Base-by-base conservation (phyloP, 306 rosid genomes). In the Arachis stenosperma region DNA sequence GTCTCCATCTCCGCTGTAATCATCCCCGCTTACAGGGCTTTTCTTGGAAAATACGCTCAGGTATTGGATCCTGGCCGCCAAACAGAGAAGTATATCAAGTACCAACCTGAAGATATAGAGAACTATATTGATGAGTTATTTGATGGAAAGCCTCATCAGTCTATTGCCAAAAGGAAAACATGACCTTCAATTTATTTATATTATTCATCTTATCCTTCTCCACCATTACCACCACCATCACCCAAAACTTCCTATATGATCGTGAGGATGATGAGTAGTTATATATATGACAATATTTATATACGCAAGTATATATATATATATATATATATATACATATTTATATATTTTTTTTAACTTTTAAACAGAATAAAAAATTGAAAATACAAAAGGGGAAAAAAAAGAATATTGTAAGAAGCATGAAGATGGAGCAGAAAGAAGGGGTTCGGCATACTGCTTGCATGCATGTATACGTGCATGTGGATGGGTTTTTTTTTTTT, bases 51-150 rank as follows among this genome's bases (percentile, higher is more conserved):
- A 78, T 94, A 86, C 11, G 75, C 85, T 14, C 98, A 91, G 68
- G 41, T 51, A 53, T 86, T 94, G 60, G 89, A 89, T 54, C 56
- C 87, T 0, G 92, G 97, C 40, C 89, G 90, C 76, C 95, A 91
- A 36, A 40, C 90, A 0, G 97, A 91, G 82, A 94, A 91, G 83
- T 94, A 91, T 48, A 82, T 94, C 30, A 94, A 91, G 81, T 91
- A 68, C 17, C 98, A 94, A 39, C 82, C 97, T 10, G 98, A 94
- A 6, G 98, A 91, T 68, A 74, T 94, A 72, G 97, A 94, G 79
- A 79, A 58, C 42, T 72, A 81, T 50, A 85, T 94, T 17, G 97
- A 94, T 5, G 90, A 94, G 3, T 81, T 94, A 71, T 94, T 94
- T 73, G 97, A 91, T 22, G 97, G 97, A 43, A 86, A 88, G 39